A percentile compares a stretch with the other conserved stretches of the same genome.
phyloP scores from a whole-genome alignment of 306 rosid species.

The Cucumis hystrix region DNA sequence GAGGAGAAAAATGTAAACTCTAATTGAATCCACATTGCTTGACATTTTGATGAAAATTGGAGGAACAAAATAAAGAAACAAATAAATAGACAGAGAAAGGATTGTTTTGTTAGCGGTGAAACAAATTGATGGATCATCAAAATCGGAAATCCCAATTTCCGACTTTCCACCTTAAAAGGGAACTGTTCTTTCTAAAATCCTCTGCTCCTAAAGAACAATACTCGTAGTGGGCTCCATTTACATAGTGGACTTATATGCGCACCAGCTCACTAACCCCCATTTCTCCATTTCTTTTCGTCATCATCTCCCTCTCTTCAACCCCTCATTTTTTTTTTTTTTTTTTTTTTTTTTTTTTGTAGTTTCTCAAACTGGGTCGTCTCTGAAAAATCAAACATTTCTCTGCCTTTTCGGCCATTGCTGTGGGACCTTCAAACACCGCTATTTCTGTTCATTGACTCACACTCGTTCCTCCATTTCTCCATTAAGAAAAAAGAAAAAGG shows the following conservation, averaged over 20 bases:
- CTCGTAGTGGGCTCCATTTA: not conserved
- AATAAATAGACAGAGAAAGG: not conserved
- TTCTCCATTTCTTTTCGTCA: not conserved
- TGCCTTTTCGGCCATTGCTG: not conserved
- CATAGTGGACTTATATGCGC: constrained; percentile 25
- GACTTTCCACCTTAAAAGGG: not conserved
- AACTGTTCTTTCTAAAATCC: not conserved
- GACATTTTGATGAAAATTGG: not conserved
- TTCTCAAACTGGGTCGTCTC: not conserved
- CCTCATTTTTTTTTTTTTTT: not conserved
- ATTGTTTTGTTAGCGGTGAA: not conserved
- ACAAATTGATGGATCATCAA: not conserved
- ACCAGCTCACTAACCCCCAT: constrained; percentile 52
- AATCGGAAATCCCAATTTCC: not conserved
- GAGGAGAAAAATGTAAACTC: no score
- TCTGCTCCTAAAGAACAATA: not conserved
- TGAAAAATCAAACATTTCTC: not conserved
- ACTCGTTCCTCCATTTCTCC: not conserved
- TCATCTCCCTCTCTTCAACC: not conserved
- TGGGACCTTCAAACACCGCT: not conserved
- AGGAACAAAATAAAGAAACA: not conserved
- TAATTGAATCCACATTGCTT: not conserved
- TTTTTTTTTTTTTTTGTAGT: not conserved
- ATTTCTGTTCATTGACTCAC: not conserved
- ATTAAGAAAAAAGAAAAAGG: not conserved